These are phyloP conservation scores for Glycyrrhiza uralensis DNA, from an alignment of 306 rosid species.

Conservation along the genomic window DNA sequence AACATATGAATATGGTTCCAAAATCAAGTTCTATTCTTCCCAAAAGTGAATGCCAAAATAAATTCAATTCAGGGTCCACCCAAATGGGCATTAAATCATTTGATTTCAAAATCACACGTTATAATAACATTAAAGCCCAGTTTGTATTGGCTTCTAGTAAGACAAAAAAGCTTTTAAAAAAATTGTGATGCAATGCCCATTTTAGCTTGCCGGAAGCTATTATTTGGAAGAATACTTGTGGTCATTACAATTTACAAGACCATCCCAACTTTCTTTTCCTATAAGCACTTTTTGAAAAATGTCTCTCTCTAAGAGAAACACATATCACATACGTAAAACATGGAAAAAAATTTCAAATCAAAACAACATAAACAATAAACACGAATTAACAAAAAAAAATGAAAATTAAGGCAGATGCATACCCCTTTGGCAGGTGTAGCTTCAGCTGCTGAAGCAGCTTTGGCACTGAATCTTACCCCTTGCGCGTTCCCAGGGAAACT, in stretches of 20 bases:
- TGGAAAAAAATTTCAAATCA: background rate
- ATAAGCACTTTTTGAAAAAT: background rate
- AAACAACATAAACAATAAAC: background rate
- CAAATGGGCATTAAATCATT: no score
- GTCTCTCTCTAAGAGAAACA: background rate
- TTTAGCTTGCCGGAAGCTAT: no score
- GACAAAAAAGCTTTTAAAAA: no score
- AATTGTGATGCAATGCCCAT: no score
- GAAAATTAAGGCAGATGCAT: background rate
- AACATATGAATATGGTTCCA: background rate
- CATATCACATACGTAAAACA: background rate
- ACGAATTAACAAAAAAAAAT: background rate
- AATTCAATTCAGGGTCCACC: background rate
- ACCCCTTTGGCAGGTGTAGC: constrained; percentile 54
- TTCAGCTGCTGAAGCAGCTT: constrained; percentile 38
- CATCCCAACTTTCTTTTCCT: background rate
- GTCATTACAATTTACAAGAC: no score
- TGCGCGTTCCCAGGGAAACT: constrained; percentile 78
- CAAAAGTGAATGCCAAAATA: background rate
- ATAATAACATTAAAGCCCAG: background rate
- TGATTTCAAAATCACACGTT: background rate
- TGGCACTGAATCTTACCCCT: constrained; percentile 55
- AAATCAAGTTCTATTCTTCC: background rate
- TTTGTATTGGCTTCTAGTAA: background rate
- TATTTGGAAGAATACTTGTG: no score